Percentiles rank a stretch among this genome's conserved stretches.
phyloP scores from a whole-genome alignment of 1,139 yeast genomes.

The Saccharomyces hybrid region DNA sequence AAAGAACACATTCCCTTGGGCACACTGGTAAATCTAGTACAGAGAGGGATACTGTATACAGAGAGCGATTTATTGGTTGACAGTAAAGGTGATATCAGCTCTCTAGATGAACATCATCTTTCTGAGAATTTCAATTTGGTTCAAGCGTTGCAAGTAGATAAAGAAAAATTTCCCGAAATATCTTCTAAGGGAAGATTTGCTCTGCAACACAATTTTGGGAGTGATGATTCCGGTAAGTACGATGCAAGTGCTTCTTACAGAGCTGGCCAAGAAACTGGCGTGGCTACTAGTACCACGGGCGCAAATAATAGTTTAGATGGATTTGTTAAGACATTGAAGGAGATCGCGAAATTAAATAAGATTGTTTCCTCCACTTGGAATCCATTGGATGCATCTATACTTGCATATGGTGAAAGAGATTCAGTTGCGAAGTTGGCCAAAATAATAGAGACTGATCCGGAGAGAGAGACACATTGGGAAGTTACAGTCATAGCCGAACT shows the following conservation, averaged over 20 bases:
- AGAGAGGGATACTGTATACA: conserved; percentile 72
- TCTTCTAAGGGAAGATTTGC: conserved; percentile 30
- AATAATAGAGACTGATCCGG: conserved; percentile 18
- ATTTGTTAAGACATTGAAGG: conserved; percentile 33
- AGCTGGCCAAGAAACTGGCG: conserved; percentile 2
- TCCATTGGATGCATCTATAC: conserved; percentile 30
- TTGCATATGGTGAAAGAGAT: conserved; percentile 39
- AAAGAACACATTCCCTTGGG: conserved; percentile 57
- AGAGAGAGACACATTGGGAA: neutral
- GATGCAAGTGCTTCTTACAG: conserved; percentile 15
- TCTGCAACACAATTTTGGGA: conserved; percentile 14
- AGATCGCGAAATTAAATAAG: conserved; percentile 29
- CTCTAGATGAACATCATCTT: conserved; percentile 21
- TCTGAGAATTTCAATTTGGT: conserved; percentile 34
- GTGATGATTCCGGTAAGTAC: conserved; percentile 5
- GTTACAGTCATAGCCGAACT: conserved; percentile 13
- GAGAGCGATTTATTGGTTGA: conserved; percentile 46
- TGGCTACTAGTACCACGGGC: too few species aligned
- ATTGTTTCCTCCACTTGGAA: conserved; percentile 37
- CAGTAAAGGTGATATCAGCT: conserved; percentile 29
- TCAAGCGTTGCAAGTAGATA: conserved; percentile 35
- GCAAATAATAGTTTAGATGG: neutral
- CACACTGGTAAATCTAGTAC: conserved; percentile 70
- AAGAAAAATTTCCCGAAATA: conserved; percentile 29
- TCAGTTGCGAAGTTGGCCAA: conserved; percentile 30